A percentile compares a stretch with the other conserved stretches of the same genome.
Conservation (phyloP, 371 early-diverging fungal genomes). For the Apophysomyces elegans region DNA sequence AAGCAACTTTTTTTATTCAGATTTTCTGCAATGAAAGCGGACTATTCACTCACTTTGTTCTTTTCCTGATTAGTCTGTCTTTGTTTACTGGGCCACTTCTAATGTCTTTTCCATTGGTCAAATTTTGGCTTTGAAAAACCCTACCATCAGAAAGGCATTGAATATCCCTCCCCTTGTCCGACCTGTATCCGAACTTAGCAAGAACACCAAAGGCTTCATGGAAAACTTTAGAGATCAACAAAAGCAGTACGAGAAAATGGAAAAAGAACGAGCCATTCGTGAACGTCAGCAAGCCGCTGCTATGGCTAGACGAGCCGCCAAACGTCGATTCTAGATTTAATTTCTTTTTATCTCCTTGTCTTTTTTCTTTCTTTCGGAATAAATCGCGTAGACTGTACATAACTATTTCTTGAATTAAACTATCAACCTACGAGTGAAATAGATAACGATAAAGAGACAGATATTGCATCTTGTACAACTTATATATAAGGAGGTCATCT, state of each 20-base stretch:
- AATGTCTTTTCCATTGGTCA: constrained; percentile 77
- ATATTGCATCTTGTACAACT: no score
- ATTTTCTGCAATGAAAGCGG: not conserved
- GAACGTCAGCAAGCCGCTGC: constrained; percentile 58
- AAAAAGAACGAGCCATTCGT: constrained; percentile 52
- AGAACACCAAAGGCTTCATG: constrained; percentile 49
- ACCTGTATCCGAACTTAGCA: constrained; percentile 52
- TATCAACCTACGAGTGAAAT: no score
- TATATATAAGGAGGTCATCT: not conserved
- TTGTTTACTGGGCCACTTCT: constrained; percentile 87
- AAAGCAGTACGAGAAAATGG: constrained; percentile 37
- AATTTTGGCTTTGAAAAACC: constrained; percentile 64
- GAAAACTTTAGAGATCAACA: constrained; percentile 54
- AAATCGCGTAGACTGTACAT: constrained; percentile 4
- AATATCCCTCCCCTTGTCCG: constrained; percentile 60
- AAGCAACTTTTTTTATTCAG: constrained; percentile 26
- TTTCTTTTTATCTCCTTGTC: not conserved
- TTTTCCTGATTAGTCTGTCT: constrained; percentile 62
- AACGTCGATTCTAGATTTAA: constrained; percentile 48
- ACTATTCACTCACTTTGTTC: not conserved
- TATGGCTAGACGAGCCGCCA: constrained; percentile 50
- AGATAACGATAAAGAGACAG: no score
- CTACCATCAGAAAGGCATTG: constrained; percentile 59
- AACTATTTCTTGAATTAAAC: not conserved
- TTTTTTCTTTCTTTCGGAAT: not conserved